Base-by-base conservation (phyloP, 163 green algal genomes). In the Smithsoniella earleae region DNA sequence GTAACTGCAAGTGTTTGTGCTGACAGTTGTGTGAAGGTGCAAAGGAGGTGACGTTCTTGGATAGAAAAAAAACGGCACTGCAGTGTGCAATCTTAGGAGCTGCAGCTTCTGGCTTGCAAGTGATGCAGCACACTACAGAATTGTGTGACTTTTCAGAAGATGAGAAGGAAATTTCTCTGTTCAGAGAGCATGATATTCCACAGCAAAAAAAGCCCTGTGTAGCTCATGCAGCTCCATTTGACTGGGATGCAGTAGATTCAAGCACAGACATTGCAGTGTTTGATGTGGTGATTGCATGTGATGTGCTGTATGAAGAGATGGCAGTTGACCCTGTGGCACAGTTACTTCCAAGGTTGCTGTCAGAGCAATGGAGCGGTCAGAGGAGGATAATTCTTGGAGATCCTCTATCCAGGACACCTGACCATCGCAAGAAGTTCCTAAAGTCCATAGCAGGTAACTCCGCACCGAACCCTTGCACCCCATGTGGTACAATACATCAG, bases 271-370 rank as follows among this genome's bases (percentile, higher is more conserved):
- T n/a, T n/a, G n/a, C n/a, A n/a, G n/a, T n/a, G n/a, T 93, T 87
- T 64, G 89, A 96, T 43, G 81, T 92, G 2, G 77, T 92, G 38
- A 77, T 96, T 0, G 87, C 86, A 0, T 95, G 89, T 82, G 90
- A 96, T 66, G 90, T 95, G 46, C 75, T 96, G 31, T 96, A 96
- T 62, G 89, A 95, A 62, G 63, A 76, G 1, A 80, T 76, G n/a
- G 85, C 82, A 4, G 89, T 94, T 22, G 66, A 85, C 45, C 88
- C 88, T 10, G 81, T 96, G 40, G 84, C 84, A 2, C 30, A 18
- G 6, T 62, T 90, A 28, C 73, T 89, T 31, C 87, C 86, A 2
- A 66, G 49, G 25, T 36, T 64, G 49, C 13, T 64, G 13, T 25
- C 49, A 18, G 8, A 25, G 49, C 25, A 64, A 18, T 8, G 6